phyloP scores from a whole-genome alignment of 73 alveolate species.

The Tetrahymena thermophila region DNA sequence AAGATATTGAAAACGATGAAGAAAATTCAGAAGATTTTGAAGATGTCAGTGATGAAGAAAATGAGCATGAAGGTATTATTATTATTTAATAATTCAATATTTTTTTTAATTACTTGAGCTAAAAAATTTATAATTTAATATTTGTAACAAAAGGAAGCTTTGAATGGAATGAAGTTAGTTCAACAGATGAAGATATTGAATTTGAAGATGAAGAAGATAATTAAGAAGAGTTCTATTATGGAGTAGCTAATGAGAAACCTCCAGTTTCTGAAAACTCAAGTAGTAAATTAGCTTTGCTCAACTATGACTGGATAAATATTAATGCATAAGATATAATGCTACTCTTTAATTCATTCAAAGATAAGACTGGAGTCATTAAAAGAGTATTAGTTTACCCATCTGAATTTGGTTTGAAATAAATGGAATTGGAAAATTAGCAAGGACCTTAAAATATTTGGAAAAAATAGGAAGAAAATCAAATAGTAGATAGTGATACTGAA shows the following conservation, averaged over 20 bases:
- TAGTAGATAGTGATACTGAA: conserved; percentile 8
- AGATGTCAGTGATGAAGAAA: neutral
- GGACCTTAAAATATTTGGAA: conserved; percentile 76
- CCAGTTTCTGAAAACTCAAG: conserved; percentile 65
- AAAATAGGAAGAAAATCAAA: conserved; percentile 3
- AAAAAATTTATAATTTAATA: neutral
- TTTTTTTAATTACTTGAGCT: neutral
- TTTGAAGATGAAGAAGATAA: conserved; percentile 37
- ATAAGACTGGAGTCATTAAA: conserved; percentile 61
- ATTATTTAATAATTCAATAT: neutral
- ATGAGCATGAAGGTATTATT: neutral
- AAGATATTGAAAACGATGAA: conserved; percentile 1
- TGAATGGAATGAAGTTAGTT: conserved; percentile 18
- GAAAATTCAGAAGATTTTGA: conserved; percentile 19
- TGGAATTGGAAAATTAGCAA: conserved; percentile 72
- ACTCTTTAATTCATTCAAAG: conserved; percentile 83
- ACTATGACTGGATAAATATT: conserved; percentile 90
- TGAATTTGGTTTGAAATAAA: conserved; percentile 81
- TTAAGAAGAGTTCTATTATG: conserved; percentile 47
- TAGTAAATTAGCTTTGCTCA: conserved; percentile 81
- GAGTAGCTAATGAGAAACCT: conserved; percentile 40
- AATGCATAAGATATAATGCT: conserved; percentile 78
- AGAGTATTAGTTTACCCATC: conserved; percentile 82
- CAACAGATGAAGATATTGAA: conserved; percentile 18
- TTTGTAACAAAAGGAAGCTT: neutral